Base-by-base conservation (phyloP, 148 eudicot species). In the Persicaria maculosa region DNA sequence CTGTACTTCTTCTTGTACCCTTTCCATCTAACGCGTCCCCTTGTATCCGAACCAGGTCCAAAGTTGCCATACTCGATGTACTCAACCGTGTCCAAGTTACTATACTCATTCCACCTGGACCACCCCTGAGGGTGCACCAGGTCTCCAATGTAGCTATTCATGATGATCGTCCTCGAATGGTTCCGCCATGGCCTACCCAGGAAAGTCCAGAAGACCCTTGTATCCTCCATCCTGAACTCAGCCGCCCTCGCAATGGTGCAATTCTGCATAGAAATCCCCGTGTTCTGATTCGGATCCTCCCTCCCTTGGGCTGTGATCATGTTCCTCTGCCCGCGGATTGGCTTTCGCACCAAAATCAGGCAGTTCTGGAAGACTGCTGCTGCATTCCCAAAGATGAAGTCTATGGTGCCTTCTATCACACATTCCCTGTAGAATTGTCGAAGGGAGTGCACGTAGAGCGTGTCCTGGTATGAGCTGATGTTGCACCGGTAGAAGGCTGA, bases 331-430 rank as follows among this genome's bases (percentile, higher is more conserved):
- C 92, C 92, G 0, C 47, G 79, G 47, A 59, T 75, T 7, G 90
- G 92, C 73, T 81, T 88, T 16, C 90, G 80, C 3, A 80, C 86
- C 9, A 86, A 75, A 17, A 90, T 86, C 1, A 17, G 82, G 68
- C 87, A 86, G 83, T 86, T 85, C 19, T 83, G 85, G 73, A 90
- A 86, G 43, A 86, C 77, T 1, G 95, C 92, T 17, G 87, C 90
- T 43, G 91, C 95, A 25, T 90, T 90, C 2, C 94, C 92, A 11
- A 90, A 90, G 81, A 88, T 90, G 86, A 90, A 90, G 70, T 90
- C 92, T 9, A 88, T 77, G 14, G 94, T 89, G 8, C 94, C 94
- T 74, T 87, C 84, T 76, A 89, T 83, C 7, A 78, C 74, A 79
- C 94, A 90, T 14, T 90, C 84, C 4, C 86, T 82, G 78, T 86